These are phyloP conservation scores for Euphorbia schlechtendalii DNA, from an alignment of 441 rosid genomes.

Conservation along the genomic window DNA sequence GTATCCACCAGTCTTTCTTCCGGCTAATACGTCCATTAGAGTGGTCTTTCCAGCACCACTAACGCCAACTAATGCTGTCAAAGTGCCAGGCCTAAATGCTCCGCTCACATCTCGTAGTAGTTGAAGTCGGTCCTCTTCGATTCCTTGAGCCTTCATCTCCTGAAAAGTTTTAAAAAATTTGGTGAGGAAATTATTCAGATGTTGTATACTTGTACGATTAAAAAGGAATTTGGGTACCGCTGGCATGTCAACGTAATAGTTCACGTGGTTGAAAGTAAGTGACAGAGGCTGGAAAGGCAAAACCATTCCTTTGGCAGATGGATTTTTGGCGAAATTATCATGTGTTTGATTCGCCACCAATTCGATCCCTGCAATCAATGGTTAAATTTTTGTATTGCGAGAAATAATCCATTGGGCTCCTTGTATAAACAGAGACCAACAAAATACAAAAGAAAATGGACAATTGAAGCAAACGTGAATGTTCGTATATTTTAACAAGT, in stretches of 20 bases:
- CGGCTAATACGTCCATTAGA: slow-evolving; percentile 70
- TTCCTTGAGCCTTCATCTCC: slow-evolving; percentile 64
- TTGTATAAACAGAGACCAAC: not conserved
- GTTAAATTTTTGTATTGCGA: not conserved
- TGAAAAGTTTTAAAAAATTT: slow-evolving; percentile 16
- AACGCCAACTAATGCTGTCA: slow-evolving; percentile 73
- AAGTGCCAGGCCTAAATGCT: slow-evolving; percentile 58
- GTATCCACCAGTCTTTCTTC: slow-evolving; percentile 68
- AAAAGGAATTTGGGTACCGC: slow-evolving; percentile 24
- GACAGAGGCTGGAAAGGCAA: slow-evolving; percentile 50
- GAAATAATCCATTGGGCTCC: not conserved
- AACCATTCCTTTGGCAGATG: slow-evolving; percentile 38
- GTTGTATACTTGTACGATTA: not conserved
- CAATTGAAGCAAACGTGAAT: not conserved
- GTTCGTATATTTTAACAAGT: too few relatives aligned
- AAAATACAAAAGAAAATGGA: not conserved
- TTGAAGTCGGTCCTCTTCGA: slow-evolving; percentile 41
- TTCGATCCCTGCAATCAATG: slow-evolving; percentile 25
- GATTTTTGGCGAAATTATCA: not conserved
- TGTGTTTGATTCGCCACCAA: slow-evolving; percentile 24
- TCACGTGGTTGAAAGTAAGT: slow-evolving; percentile 44
- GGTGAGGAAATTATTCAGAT: not conserved
- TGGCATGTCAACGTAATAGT: slow-evolving; percentile 55
- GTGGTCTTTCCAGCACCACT: slow-evolving; percentile 91
- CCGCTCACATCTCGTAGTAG: slow-evolving; percentile 59